Evolutionary conservation across 768 basidiomycete species (phyloP).

Genomic region (Serpula lacrymans): DNA sequence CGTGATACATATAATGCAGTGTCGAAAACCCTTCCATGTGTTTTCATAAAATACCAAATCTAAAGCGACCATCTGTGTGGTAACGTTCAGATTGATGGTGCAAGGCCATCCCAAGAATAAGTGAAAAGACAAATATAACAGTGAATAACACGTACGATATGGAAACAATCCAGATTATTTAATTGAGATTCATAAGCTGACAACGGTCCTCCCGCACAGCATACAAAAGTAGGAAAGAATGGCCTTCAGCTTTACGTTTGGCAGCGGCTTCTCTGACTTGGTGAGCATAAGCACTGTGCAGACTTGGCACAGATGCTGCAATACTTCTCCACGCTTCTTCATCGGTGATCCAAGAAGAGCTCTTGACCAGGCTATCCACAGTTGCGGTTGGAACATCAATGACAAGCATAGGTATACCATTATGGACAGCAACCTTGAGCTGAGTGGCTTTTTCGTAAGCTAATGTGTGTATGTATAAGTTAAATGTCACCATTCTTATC

Average conservation of each 20-base stretch:
- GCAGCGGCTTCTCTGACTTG: slow-evolving; percentile 65
- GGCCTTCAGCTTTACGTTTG: slow-evolving; percentile 62
- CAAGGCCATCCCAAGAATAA: too few relatives aligned
- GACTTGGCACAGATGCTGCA: slow-evolving; percentile 49
- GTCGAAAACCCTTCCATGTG: too few relatives aligned
- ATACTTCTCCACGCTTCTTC: slow-evolving; percentile 74
- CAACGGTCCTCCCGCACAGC: slow-evolving; percentile 67
- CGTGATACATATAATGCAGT: too few relatives aligned
- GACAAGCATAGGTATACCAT: slow-evolving; percentile 64
- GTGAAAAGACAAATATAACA: too few relatives aligned
- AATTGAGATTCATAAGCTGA: slow-evolving; percentile 49
- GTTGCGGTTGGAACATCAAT: slow-evolving; percentile 60
- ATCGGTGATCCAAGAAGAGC: slow-evolving; percentile 62
- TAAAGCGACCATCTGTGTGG: too few relatives aligned
- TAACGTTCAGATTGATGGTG: too few relatives aligned
- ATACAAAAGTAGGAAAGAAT: slow-evolving; percentile 60
- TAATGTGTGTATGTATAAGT: slow-evolving; percentile 18
- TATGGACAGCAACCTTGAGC: slow-evolving; percentile 56
- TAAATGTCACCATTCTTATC: neutral
- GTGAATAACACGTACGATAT: too few relatives aligned
- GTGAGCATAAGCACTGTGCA: slow-evolving; percentile 58
- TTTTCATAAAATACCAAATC: too few relatives aligned
- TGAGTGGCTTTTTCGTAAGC: slow-evolving; percentile 62
- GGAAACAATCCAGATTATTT: too few relatives aligned
- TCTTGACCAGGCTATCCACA: slow-evolving; percentile 62